Evolutionary conservation across 2,329 filamentous ascomycete genomes (phyloP).

Genomic region (Thermothelomyces thermophilus): DNA sequence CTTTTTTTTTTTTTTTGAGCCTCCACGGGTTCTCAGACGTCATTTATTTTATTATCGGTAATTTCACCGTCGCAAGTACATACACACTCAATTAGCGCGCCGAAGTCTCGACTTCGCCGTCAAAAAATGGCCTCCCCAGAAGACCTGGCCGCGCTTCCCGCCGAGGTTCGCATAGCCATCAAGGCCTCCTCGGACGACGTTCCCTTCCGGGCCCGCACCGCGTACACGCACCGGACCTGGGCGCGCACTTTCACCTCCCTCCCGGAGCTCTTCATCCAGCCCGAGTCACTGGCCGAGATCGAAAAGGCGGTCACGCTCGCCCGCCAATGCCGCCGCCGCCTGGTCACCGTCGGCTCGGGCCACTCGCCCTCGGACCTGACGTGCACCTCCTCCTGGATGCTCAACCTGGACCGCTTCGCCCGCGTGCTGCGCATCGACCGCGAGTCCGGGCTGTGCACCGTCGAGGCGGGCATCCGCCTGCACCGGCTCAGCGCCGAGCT

Average conservation of each 20-base stretch:
- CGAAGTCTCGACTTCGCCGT: background rate
- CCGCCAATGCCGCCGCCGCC: constrained; percentile 68
- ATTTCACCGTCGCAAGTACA: too few species aligned
- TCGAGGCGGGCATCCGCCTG: constrained; percentile 85
- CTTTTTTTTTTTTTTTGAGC: too few species aligned
- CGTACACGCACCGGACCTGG: constrained; percentile 86
- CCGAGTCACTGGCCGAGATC: constrained; percentile 70
- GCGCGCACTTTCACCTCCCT: constrained; percentile 84
- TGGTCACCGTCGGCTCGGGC: constrained; percentile 82
- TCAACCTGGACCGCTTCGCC: constrained; percentile 83
- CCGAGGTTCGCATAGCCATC: constrained; percentile 15
- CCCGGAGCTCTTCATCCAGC: constrained; percentile 87
- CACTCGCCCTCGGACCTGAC: constrained; percentile 91
- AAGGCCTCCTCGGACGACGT: constrained; percentile 34
- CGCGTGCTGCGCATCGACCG: constrained; percentile 64
- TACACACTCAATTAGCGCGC: background rate
- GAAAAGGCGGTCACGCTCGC: constrained; percentile 78
- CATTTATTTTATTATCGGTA: too few species aligned
- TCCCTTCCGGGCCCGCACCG: constrained; percentile 67
- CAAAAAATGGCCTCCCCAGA: constrained; percentile 13
- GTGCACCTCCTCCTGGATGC: constrained; percentile 87
- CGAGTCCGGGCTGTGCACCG: constrained; percentile 59
- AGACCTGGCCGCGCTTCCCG: constrained; percentile 13
- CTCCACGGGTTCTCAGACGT: too few species aligned
- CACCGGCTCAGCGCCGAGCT: constrained; percentile 66